phyloP scores from a whole-genome alignment of 2,329 filamentous ascomycete genomes.

The Fusarium udum region DNA sequence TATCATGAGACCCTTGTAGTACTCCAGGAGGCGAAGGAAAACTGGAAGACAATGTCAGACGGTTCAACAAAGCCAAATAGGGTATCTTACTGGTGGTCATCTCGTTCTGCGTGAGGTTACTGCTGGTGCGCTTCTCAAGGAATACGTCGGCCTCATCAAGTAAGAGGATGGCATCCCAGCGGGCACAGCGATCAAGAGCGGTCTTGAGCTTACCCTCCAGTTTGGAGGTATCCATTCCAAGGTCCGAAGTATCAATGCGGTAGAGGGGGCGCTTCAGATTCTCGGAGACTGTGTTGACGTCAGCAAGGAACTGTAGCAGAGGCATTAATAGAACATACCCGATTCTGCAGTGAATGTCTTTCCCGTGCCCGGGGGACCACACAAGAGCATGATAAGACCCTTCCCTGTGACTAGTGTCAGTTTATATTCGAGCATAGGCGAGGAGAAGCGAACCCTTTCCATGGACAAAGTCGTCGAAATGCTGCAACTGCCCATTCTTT shows the following conservation, averaged over 20 bases:
- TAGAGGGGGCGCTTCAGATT: slow-evolving; percentile 18
- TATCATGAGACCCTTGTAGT: slow-evolving; percentile 50
- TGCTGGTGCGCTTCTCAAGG: slow-evolving; percentile 42
- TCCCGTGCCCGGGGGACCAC: slow-evolving; percentile 47
- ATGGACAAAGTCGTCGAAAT: background rate
- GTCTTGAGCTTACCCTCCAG: slow-evolving; percentile 4
- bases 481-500: background rate
- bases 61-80: accelerated
- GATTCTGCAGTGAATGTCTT: slow-evolving; percentile 53
- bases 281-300: slow-evolving; percentile 25
- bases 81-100: slow-evolving; percentile 40
- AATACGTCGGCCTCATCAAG: slow-evolving; percentile 54
- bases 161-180: slow-evolving; percentile 50
- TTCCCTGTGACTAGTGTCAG: slow-evolving; percentile 1
- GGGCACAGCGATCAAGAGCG: slow-evolving; percentile 41
- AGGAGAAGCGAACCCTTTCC: background rate
- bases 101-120: slow-evolving; percentile 38
- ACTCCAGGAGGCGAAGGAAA: slow-evolving; percentile 46
- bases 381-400: slow-evolving; percentile 49
- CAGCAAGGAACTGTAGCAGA: no score
- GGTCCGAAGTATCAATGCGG: slow-evolving; percentile 12
- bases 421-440: accelerated
- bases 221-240: background rate
- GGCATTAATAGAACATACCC: background rate
- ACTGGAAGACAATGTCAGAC: background rate